Base-by-base conservation (phyloP, 1,284 basidiomycete genomes). In the Boletus nobilissimus region DNA sequence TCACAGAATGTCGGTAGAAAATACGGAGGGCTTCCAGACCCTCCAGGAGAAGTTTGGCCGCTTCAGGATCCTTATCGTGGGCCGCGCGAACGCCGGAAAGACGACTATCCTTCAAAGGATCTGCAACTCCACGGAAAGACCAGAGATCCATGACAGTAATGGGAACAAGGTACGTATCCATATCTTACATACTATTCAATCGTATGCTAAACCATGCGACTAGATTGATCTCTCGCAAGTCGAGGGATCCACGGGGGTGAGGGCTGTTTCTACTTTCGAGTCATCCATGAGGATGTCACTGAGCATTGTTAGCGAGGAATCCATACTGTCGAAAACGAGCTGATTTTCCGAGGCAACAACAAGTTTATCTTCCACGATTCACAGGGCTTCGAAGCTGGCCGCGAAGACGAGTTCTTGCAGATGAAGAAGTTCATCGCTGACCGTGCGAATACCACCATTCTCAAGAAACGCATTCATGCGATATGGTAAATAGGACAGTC, bases 71-170 rank as follows among this genome's bases (percentile, higher is more conserved):
- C 74, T 72, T 8, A 24, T 78, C 22, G 39, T 73, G 3, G 77
- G 72, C 14, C 51, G 72, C 19, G 72, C 65, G 16, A 80, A 75
- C 29, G 71, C 79, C 8, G 79, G 73, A 13, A 79, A 78, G 60
- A 80, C 73, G 38, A 80, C 76, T 19, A 70, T 80, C 14, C 76
- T 80, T 9, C 69, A 39, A 6, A 14, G 32, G 16, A 75, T 80
- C 36, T 80, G 76, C 19, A 38, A 78, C 64, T 46, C 73, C 1
- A 75, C 68, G 3, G 71, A 78, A 51, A 39, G 62, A 3, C 79
- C 76, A 19, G 73, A 80, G 48, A 62, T 78, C 38, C 70, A 39
- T 10, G 62, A 78, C 19, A 43, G 63, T 3, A 9, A 72, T 29
- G 73, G 74, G 11, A 57, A 70, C 29, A 70, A 70, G 38, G 78